Base-by-base conservation (phyloP, 2,329 filamentous ascomycete species). In the Penicillium expansum region DNA sequence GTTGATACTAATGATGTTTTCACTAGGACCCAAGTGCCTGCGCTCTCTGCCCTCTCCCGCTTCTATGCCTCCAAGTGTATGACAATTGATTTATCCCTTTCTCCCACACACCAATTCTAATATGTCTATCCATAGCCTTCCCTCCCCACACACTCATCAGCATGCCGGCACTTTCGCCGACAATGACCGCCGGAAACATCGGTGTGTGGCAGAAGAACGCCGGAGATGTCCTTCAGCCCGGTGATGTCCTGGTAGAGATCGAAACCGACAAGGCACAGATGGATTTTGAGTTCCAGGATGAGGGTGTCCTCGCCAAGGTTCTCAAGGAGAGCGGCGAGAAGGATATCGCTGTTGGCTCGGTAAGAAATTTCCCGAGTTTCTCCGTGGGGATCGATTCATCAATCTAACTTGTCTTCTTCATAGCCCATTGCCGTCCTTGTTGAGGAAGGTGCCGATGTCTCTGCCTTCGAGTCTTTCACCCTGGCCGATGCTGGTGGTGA, bases 231-330 rank as follows among this genome's bases (percentile, higher is more conserved):
- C 87, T 99, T 76, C 81, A 85, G 57, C 92, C 95, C 51, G 94
- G 94, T 75, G 94, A 99, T 75, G 94, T 99, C 45, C 81, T 99
- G 67, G 92, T 96, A 67, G 92, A 96, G 83, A 96, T 97, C 71
- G 94, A 99, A 85, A 99, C 94, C 69, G 94, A 99, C 80, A 99
- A 99, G 85, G 94, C 94, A 64, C 94, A 97, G 82, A 99, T 99
- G 94, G 94, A 99, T 82, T 97, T 99, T 76, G 94, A 99, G 79
- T 97, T 96, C 80, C 94, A 99, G 79, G 94, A 99, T 72, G 94
- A 97, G 75, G 94, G 93, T 82, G 85, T 96, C 59, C 83, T 99
- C 67, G 93, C 94, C 71, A 96, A 96, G 84, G 84, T 97, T 63
- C 82, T 99, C 72, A 94, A 92, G 81, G 90, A 96, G 44, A 88